phyloP scores from a whole-genome alignment of 306 rosid genomes.

The Pachyrhizus erosus region DNA sequence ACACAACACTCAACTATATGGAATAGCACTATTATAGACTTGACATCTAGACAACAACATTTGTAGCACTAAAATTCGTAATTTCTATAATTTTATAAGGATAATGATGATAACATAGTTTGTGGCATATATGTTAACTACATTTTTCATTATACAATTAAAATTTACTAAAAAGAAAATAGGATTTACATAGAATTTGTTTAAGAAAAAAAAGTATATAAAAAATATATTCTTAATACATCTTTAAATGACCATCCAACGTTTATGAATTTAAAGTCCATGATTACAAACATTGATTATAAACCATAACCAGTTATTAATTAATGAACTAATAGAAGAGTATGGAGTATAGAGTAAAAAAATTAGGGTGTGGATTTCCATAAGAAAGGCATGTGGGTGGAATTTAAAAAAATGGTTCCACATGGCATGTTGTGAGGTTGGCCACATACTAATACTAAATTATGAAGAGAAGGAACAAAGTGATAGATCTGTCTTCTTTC shows the following conservation, averaged over 20 bases:
- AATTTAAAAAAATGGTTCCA: conserved; percentile 26
- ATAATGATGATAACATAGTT: neutral
- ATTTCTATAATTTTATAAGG: neutral
- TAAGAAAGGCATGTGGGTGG: conserved; percentile 45
- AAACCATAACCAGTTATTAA: neutral
- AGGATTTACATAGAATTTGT: too few relatives aligned
- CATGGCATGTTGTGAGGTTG: neutral
- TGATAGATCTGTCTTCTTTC: conserved; percentile 26
- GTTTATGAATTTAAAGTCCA: neutral
- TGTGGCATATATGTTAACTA: neutral
- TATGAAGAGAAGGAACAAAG: neutral
- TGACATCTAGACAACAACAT: neutral
- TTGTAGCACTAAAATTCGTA: neutral
- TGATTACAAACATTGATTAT: neutral
- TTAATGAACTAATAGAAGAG: neutral
- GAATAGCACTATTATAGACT: neutral
- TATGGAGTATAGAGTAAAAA: neutral
- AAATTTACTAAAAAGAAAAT: too few relatives aligned
- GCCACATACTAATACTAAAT: conserved; percentile 43
- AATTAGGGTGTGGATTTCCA: neutral
- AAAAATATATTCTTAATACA: too few relatives aligned
- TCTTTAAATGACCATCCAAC: too few relatives aligned
- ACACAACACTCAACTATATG: neutral
- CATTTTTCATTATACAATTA: neutral
- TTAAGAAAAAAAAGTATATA: too few relatives aligned